Evolutionary conservation across 345 rosid genomes (phyloP).

Genomic region (Hibiscus tridactylites): DNA sequence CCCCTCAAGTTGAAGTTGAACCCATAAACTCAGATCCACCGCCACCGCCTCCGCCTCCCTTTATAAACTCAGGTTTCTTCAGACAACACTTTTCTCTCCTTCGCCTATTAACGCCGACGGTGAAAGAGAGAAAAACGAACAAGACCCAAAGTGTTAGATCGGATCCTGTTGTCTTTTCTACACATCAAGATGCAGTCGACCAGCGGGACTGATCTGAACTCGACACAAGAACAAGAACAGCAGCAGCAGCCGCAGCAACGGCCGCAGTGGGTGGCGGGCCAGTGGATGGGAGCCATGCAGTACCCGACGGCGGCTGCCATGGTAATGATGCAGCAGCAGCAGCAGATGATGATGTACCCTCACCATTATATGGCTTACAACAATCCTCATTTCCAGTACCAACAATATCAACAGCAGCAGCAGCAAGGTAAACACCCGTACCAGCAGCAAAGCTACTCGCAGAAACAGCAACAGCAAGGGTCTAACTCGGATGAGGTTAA

Average conservation of each 20-base stretch:
- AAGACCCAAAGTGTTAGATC: constrained; percentile 12
- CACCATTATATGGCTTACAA: constrained; percentile 65
- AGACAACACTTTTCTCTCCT: constrained; percentile 6
- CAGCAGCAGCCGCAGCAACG: constrained; percentile 25
- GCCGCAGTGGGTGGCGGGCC: constrained; percentile 38
- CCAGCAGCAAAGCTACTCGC: constrained; percentile 19
- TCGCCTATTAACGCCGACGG: neutral
- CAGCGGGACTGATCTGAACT: constrained; percentile 48
- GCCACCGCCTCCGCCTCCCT: constrained; percentile 18
- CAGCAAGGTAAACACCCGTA: constrained; percentile 15
- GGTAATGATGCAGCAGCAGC: constrained; percentile 98
- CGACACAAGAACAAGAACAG: constrained; percentile 19
- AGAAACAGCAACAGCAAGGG: constrained; percentile 29
- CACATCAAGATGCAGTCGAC: constrained; percentile 35
- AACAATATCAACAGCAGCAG: constrained; percentile 19
- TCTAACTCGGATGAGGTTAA: constrained; percentile 46
- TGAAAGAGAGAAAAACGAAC: neutral
- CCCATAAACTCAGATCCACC: constrained; percentile 8
- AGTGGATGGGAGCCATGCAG: constrained; percentile 70
- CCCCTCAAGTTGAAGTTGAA: neutral
- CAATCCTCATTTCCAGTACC: constrained; percentile 27
- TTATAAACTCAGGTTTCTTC: constrained; percentile 12
- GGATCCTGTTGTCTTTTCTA: neutral
- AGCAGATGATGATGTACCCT: constrained; percentile 90
- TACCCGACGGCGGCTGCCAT: constrained; percentile 72